Conservation (phyloP, 2,329 filamentous ascomycete species). For the Xylariaceae sp. region DNA sequence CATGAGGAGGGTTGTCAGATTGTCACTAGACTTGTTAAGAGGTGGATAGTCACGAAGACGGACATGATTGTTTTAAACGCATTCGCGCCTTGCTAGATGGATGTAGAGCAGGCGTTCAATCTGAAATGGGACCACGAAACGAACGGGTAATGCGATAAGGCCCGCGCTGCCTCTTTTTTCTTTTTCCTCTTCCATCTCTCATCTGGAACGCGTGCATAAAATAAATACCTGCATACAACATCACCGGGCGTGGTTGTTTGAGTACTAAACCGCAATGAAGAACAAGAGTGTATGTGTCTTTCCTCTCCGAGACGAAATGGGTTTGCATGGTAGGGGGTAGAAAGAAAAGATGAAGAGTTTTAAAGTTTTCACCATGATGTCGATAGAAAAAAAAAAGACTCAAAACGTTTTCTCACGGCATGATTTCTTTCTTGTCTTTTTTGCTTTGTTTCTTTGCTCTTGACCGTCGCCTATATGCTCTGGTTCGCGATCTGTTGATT, state of each 20-base stretch:
- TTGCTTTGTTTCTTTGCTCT: no score
- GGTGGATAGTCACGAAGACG: constrained; percentile 2
- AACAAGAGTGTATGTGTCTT: no score
- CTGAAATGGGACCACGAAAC: constrained; percentile 9
- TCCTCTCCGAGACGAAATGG: no score
- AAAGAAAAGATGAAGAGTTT: no score
- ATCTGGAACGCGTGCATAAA: constrained; percentile 6
- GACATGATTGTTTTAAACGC: background rate
- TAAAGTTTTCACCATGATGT: no score
- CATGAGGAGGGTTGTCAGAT: background rate
- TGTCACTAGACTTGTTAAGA: constrained; percentile 1
- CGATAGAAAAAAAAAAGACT: no score
- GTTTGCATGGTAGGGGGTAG: no score
- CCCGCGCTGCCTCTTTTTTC: background rate
- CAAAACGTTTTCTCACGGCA: no score
- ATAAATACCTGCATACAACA: constrained; percentile 9
- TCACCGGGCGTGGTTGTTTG: constrained; percentile 13
- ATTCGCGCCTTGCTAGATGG: background rate
- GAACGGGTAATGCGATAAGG: constrained; percentile 12
- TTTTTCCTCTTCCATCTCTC: background rate
- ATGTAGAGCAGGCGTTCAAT: constrained; percentile 1
- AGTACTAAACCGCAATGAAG: constrained; percentile 9
- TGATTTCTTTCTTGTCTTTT: no score
- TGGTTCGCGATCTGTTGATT: no score
- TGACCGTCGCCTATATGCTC: no score